These are phyloP conservation scores for Oryza meyeriana DNA, from an alignment of 176 grass and related monocot species.

Conservation along the genomic window DNA sequence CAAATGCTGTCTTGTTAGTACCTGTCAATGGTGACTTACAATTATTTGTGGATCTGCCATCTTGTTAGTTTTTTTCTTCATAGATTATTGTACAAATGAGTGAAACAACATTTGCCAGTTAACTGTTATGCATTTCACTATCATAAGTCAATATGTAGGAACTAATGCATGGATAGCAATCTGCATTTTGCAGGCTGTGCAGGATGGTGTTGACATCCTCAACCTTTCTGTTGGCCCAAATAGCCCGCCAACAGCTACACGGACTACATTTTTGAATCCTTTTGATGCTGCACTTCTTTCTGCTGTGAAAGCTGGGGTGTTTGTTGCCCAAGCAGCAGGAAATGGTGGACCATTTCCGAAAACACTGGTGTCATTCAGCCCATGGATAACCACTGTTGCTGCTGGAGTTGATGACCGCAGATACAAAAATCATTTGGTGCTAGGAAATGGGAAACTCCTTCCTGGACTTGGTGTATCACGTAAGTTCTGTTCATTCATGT, in stretches of 20 bases:
- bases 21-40: background rate
- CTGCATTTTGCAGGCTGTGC: conserved; percentile 73
- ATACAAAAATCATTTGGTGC: conserved; percentile 94
- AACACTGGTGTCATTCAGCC: conserved; percentile 97
- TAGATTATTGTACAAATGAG: background rate
- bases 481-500: conserved; percentile 47
- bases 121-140: background rate
- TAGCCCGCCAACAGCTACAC: conserved; percentile 86
- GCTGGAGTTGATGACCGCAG: conserved; percentile 95
- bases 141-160: background rate
- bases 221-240: conserved; percentile 99
- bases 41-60: background rate
- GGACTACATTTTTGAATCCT: conserved; percentile 92
- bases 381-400: conserved; percentile 97
- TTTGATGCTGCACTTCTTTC: conserved; percentile 96
- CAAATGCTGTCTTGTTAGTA: background rate
- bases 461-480: conserved; percentile 96
- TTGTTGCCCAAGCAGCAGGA: conserved; percentile 96
- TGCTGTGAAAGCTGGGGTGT: conserved; percentile 96
- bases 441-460: conserved; percentile 81
- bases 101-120: background rate
- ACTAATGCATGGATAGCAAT: conserved; percentile 1
- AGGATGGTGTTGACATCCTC: conserved; percentile 92
- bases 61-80: background rate
- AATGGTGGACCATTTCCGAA: conserved; percentile 97